phyloP scores from a whole-genome alignment of 352 stramenopile species.

The Phytophthora sansomeana region DNA sequence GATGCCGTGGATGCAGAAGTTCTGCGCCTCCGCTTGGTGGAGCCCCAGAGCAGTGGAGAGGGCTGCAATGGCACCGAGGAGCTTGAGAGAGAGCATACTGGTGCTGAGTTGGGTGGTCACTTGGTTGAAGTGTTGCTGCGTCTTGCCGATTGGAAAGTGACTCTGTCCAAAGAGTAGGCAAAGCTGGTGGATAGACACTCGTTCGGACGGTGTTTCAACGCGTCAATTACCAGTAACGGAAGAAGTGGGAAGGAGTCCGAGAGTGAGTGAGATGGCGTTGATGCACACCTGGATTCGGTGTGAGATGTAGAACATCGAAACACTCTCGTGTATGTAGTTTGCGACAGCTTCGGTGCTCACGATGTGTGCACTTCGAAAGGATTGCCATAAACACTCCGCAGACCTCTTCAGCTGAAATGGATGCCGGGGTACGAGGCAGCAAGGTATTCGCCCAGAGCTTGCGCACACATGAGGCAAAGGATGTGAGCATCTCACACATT shows the following conservation, averaged over 20 bases:
- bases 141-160: slow-evolving; percentile 35
- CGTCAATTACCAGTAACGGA: slow-evolving; percentile 21
- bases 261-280: no score
- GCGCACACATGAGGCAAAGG: no score
- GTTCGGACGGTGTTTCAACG: slow-evolving; percentile 6
- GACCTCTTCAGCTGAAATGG: no score
- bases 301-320: no score
- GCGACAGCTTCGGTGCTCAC: no score
- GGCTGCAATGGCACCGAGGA: slow-evolving; percentile 15
- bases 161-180: background rate
- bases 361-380: no score
- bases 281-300: no score
- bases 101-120: slow-evolving; percentile 13
- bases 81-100: slow-evolving; percentile 38
- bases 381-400: no score
- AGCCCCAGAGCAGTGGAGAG: slow-evolving; percentile 14
- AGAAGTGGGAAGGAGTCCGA: slow-evolving; percentile 6
- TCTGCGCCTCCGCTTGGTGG: slow-evolving; percentile 13
- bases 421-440: no score
- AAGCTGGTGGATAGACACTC: background rate
- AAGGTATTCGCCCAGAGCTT: no score
- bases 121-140: slow-evolving; percentile 19
- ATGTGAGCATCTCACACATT: no score
- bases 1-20: slow-evolving; percentile 61
- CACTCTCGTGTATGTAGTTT: no score